A percentile compares a stretch with the other conserved stretches of the same genome.
Conservation (phyloP, 257 asterid genomes). For the Leonotis leonurus region DNA sequence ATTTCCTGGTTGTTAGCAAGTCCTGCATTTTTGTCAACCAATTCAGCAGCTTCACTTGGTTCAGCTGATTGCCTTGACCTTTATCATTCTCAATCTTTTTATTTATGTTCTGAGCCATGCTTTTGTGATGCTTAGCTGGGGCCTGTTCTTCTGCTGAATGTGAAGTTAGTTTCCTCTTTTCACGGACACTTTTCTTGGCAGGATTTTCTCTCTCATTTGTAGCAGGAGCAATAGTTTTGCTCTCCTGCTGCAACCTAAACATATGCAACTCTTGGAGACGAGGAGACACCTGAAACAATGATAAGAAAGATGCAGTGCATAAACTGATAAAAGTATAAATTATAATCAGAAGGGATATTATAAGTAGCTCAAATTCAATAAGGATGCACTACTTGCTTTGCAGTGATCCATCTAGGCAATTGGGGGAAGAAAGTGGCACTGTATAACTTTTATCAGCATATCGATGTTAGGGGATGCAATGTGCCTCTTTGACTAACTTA, state of each 20-base stretch:
- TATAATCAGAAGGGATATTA: neutral
- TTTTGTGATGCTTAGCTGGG: slow-evolving; percentile 65
- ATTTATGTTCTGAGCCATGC: slow-evolving; percentile 31
- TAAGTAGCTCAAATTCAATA: neutral
- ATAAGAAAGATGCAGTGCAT: slow-evolving; percentile 4
- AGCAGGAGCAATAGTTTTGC: slow-evolving; percentile 34
- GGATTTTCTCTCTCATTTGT: slow-evolving; percentile 43
- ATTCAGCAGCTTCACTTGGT: slow-evolving; percentile 33
- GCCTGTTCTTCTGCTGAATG: slow-evolving; percentile 42
- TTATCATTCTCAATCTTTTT: slow-evolving; percentile 30
- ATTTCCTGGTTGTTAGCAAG: slow-evolving; percentile 34
- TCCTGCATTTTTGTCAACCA: slow-evolving; percentile 27
- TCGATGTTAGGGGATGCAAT: neutral
- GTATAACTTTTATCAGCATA: neutral
- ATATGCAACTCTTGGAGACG: slow-evolving; percentile 86
- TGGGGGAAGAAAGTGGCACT: neutral
- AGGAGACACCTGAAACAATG: slow-evolving; percentile 76
- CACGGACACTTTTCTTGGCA: slow-evolving; percentile 42
- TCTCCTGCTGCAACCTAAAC: slow-evolving; percentile 70
- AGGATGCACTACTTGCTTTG: too few species aligned
- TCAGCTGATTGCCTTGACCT: slow-evolving; percentile 32
- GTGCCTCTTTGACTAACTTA: neutral
- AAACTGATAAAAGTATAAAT: too few species aligned
- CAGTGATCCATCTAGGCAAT: neutral
- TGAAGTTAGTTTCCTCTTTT: slow-evolving; percentile 67